Conservation (phyloP, 306 rosid genomes). For the Cajanus cajan region DNA sequence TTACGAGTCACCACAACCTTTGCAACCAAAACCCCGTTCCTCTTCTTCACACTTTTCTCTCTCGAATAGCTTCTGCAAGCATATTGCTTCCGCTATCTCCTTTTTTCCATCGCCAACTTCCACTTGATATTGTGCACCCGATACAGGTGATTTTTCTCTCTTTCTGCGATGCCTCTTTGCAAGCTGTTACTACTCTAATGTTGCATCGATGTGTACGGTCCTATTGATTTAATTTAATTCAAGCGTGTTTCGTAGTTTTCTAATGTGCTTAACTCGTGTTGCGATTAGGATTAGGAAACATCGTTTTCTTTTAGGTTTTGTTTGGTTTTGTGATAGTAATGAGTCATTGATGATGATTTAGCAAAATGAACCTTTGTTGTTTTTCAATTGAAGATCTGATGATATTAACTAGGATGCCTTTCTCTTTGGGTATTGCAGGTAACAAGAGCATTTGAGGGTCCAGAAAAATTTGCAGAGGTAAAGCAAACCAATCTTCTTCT, state of each 20-base stretch:
- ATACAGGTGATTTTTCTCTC: neutral
- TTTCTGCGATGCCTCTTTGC: neutral
- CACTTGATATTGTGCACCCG: neutral
- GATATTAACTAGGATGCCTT: constrained; percentile 20
- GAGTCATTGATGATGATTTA: neutral
- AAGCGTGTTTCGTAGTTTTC: neutral
- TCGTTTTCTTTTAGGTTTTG: neutral
- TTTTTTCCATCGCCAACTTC: neutral
- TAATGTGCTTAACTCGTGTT: neutral
- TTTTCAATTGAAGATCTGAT: neutral
- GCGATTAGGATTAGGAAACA: neutral
- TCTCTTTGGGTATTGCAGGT: constrained; percentile 47
- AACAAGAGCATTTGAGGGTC: constrained; percentile 52
- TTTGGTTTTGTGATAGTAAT: neutral
- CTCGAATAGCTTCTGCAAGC: neutral
- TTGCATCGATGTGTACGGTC: neutral
- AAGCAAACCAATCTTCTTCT: neutral
- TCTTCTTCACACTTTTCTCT: neutral
- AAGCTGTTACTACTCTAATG: too few relatives aligned
- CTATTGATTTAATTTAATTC: neutral
- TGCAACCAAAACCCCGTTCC: too few relatives aligned
- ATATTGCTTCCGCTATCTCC: neutral
- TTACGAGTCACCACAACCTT: too few relatives aligned
- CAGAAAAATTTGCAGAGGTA: constrained; percentile 80
- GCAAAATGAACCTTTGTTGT: neutral